Conservation (phyloP, 108 stramenopile genomes). For the Cylindrotheca fusiformis region DNA sequence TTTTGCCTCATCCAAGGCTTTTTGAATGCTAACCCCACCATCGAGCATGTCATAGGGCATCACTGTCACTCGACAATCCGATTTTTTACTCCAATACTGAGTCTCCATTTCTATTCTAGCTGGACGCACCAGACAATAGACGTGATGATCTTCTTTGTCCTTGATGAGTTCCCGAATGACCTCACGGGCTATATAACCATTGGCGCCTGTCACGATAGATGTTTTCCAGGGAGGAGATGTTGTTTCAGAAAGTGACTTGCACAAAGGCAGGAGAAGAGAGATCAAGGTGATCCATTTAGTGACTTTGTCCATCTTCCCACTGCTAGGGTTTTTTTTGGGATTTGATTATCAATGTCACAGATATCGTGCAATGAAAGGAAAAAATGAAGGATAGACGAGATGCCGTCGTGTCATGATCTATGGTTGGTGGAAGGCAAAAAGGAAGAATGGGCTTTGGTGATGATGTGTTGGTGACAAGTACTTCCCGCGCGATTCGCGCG, state of each 20-base stretch:
- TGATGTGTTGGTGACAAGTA: too few relatives aligned
- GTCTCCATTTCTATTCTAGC: conserved; percentile 48
- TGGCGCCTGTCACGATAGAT: conserved; percentile 73
- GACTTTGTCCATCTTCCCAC: too few relatives aligned
- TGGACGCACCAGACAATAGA: conserved; percentile 65
- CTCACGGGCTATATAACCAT: conserved; percentile 71
- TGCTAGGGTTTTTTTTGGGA: neutral
- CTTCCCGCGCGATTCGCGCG: too few relatives aligned
- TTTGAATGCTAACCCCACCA: conserved; percentile 46
- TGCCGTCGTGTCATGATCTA: too few relatives aligned
- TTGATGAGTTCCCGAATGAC: conserved; percentile 45
- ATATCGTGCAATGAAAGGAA: conserved; percentile 2
- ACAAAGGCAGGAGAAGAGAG: too few relatives aligned
- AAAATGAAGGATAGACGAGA: conserved; percentile 11
- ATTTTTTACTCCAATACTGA: conserved; percentile 48
- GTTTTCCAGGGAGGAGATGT: neutral
- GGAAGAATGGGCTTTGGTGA: too few relatives aligned
- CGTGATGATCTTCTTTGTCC: conserved; percentile 1
- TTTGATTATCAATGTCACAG: neutral
- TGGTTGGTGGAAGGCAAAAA: too few relatives aligned
- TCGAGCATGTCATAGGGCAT: conserved; percentile 84
- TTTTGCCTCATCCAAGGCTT: conserved; percentile 38
- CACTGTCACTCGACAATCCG: conserved; percentile 29
- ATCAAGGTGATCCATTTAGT: too few relatives aligned
- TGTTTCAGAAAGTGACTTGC: neutral